These are phyloP conservation scores for Ceratorhiza oryzae-sativae DNA, from an alignment of 1,284 basidiomycete species.

Conservation along the genomic window DNA sequence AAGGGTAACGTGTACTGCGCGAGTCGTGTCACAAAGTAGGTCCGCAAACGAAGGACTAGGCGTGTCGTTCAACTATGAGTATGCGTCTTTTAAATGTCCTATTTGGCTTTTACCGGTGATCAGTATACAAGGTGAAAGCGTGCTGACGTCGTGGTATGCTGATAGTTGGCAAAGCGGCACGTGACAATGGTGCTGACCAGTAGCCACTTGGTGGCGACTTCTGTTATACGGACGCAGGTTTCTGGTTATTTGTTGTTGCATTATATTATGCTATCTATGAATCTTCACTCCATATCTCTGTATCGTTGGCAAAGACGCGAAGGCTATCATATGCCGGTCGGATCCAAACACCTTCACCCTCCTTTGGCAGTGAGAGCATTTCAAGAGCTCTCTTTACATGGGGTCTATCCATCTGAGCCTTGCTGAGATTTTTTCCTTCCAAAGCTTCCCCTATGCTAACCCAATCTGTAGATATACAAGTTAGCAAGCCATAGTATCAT, in stretches of 20 bases:
- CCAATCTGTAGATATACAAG: constrained; percentile 56
- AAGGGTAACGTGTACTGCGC: neutral
- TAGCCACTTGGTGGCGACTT: constrained; percentile 2
- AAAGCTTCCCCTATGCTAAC: constrained; percentile 62
- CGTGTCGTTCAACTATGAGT: neutral
- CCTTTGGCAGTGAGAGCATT: constrained; percentile 30
- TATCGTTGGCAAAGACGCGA: constrained; percentile 50
- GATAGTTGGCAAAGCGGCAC: neutral
- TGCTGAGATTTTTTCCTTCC: constrained; percentile 51
- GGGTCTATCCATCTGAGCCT: constrained; percentile 43
- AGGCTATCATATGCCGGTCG: constrained; percentile 76
- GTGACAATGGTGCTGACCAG: neutral
- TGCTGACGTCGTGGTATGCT: constrained; percentile 3
- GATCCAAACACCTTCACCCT: constrained; percentile 62
- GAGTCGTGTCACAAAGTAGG: neutral
- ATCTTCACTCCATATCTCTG: constrained; percentile 20
- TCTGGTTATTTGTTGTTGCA: too few relatives aligned
- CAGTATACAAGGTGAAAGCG: neutral
- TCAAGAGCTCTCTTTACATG: constrained; percentile 24
- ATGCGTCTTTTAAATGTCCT: neutral
- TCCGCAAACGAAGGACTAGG: neutral
- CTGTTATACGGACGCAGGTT: too few relatives aligned
- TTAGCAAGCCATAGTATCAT: neutral
- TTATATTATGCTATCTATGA: neutral
- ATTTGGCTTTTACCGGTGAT: neutral